Conservation (phyloP, 2,329 filamentous ascomycete genomes). For the Alternaria arbusti region DNA sequence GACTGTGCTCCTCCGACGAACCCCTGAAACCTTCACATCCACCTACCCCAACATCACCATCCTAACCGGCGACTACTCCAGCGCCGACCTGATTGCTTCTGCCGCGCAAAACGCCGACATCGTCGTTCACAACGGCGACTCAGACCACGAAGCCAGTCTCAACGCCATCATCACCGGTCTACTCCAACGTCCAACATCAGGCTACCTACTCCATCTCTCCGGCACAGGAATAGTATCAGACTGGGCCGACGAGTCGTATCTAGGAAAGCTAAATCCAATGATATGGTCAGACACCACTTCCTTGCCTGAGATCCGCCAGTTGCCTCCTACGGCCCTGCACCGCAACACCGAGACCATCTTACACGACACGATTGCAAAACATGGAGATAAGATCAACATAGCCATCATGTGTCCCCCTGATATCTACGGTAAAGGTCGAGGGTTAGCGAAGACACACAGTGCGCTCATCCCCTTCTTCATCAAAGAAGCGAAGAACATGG, state of each 20-base stretch:
- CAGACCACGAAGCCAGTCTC: conserved; percentile 38
- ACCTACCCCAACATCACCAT: conserved; percentile 53
- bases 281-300: conserved; percentile 63
- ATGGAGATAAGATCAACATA: conserved; percentile 49
- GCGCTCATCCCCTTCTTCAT: conserved; percentile 52
- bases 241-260: conserved; percentile 44
- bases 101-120: conserved; percentile 58
- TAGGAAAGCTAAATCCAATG: conserved; percentile 41
- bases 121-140: conserved; percentile 50
- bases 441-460: conserved; percentile 56
- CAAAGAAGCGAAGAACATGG: conserved; percentile 46
- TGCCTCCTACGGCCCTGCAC: conserved; percentile 66
- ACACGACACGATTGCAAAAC: conserved; percentile 52
- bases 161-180: conserved; percentile 61
- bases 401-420: conserved; percentile 68
- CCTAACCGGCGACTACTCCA: conserved; percentile 58
- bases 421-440: conserved; percentile 66
- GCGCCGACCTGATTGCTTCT: conserved; percentile 51
- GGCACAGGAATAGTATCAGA: conserved; percentile 62
- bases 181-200: conserved; percentile 50
- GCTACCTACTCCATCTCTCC: conserved; percentile 60
- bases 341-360: conserved; percentile 73
- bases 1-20: conserved; percentile 53
- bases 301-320: conserved; percentile 58
- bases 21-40: conserved; percentile 33